Evolutionary conservation across 1,139 yeast genomes (phyloP).

Genomic region (Insectozyma bohioensis): DNA sequence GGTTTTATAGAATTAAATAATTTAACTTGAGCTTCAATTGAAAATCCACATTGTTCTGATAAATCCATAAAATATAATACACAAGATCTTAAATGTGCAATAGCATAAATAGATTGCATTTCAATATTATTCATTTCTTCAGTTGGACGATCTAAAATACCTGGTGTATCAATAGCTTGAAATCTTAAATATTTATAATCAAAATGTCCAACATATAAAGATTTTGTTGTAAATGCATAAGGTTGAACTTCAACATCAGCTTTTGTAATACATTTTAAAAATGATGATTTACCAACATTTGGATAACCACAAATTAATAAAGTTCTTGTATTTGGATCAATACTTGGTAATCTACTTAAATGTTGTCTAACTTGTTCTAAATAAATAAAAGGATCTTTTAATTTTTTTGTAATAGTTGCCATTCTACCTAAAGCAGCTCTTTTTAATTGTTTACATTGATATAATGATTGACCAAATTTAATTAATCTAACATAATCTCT

Average conservation of each 20-base stretch:
- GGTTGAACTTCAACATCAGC: conserved; percentile 99
- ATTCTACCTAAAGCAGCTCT: conserved; percentile 99
- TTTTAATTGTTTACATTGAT: conserved; percentile 97
- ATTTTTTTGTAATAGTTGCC: conserved; percentile 95
- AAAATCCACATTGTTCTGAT: conserved; percentile 98
- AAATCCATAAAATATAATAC: conserved; percentile 97
- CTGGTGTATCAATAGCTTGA: conserved; percentile 99
- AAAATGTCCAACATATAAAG: conserved; percentile 93
- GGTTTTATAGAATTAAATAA: conserved; percentile 96
- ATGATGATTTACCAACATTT: conserved; percentile 97
- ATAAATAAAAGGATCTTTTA: conserved; percentile 90
- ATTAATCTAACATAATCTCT: conserved; percentile 91
- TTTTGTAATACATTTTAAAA: conserved; percentile 87
- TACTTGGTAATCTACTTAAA: conserved; percentile 95
- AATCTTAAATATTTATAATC: conserved; percentile 96
- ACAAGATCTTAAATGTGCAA: conserved; percentile 96
- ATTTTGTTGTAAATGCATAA: conserved; percentile 96
- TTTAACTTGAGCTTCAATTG: conserved; percentile 96
- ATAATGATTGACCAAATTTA: conserved; percentile 95
- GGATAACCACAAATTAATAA: conserved; percentile 97
- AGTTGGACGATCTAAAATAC: conserved; percentile 96
- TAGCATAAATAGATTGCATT: conserved; percentile 98
- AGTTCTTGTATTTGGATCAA: conserved; percentile 98
- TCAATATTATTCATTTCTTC: conserved; percentile 99
- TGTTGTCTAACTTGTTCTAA: conserved; percentile 99